Percentiles rank a stretch among this genome's conserved stretches.
Conservation (phyloP, 202 grass and related monocot species). For the Saccharum hybrid region DNA sequence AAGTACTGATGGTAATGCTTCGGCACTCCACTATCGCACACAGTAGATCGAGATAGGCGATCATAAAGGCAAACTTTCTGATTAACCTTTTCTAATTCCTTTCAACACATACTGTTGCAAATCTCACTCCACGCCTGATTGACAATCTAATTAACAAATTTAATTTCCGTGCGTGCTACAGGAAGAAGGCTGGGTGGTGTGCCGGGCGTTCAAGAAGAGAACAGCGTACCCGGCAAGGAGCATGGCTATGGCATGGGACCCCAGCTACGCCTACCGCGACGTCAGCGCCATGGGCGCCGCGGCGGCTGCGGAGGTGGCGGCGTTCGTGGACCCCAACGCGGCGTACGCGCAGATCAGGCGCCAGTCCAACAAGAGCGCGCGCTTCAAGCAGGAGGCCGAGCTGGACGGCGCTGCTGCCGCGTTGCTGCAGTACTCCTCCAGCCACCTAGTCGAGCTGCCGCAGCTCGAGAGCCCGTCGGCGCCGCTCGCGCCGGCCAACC, state of each 20-base stretch:
- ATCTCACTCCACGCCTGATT: not conserved
- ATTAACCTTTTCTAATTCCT: constrained; percentile 4
- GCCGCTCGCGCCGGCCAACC: constrained; percentile 26
- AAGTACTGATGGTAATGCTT: constrained; percentile 31
- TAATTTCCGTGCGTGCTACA: constrained; percentile 29
- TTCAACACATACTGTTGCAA: not conserved
- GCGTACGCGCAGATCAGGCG: constrained; percentile 57
- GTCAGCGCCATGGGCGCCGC: constrained; percentile 35
- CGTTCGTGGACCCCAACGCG: constrained; percentile 43
- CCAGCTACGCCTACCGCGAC: constrained; percentile 60
- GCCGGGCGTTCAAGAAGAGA: constrained; percentile 97
- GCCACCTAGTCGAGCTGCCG: constrained; percentile 71
- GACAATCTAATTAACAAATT: not conserved
- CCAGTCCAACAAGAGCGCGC: constrained; percentile 45
- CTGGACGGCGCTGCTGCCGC: constrained; percentile 53
- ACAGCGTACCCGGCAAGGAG: constrained; percentile 56
- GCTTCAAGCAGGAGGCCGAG: constrained; percentile 74
- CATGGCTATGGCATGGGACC: constrained; percentile 65
- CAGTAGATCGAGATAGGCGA: constrained; percentile 1
- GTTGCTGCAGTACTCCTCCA: constrained; percentile 66
- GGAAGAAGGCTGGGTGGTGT: constrained; percentile 99
- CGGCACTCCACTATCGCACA: constrained; percentile 31
- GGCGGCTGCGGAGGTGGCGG: not conserved
- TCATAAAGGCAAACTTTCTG: not conserved
- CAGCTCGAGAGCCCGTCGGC: constrained; percentile 84